phyloP scores from a whole-genome alignment of 2,329 filamentous ascomycete species.

The Colletotrichum neosansevieriae region DNA sequence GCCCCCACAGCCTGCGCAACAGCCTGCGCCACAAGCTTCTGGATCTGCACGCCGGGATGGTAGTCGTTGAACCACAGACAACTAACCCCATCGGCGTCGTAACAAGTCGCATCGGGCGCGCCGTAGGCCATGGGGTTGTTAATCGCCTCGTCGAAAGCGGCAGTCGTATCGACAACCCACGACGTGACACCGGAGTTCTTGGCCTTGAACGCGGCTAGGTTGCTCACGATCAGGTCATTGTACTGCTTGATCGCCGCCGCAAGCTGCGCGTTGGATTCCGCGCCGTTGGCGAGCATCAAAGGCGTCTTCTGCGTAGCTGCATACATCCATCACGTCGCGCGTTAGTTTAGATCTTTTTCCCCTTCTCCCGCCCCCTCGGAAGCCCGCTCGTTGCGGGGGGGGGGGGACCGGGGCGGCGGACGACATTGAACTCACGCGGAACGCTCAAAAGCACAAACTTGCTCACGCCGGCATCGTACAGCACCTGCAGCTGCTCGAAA shows the following conservation, averaged over 20 bases:
- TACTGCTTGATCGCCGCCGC: conserved; percentile 52
- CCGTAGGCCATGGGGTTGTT: conserved; percentile 56
- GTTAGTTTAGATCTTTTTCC: too few relatives aligned
- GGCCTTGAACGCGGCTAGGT: conserved; percentile 49
- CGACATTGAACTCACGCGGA: conserved; percentile 49
- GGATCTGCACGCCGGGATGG: conserved; percentile 55
- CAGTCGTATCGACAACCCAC: conserved; percentile 55
- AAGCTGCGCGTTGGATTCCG: conserved; percentile 47
- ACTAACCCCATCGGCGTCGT: conserved; percentile 54
- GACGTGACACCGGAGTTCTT: conserved; percentile 50
- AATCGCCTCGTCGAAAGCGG: conserved; percentile 57
- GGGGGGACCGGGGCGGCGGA: too few relatives aligned
- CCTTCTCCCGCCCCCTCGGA: too few relatives aligned
- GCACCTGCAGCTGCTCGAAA: conserved; percentile 53
- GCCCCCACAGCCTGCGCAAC: conserved; percentile 46
- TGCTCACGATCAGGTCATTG: conserved; percentile 50
- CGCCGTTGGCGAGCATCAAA: conserved; percentile 45
- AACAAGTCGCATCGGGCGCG: conserved; percentile 56
- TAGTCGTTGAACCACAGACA: conserved; percentile 61
- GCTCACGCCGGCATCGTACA: conserved; percentile 59
- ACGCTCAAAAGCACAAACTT: conserved; percentile 63
- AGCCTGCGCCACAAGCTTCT: conserved; percentile 53
- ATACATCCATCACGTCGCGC: too few relatives aligned
- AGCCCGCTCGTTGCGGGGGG: too few relatives aligned
- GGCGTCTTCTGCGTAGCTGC: conserved; percentile 57